These are phyloP conservation scores for Abortiporus biennis DNA, from an alignment of 1,284 basidiomycete species.

Conservation along the genomic window DNA sequence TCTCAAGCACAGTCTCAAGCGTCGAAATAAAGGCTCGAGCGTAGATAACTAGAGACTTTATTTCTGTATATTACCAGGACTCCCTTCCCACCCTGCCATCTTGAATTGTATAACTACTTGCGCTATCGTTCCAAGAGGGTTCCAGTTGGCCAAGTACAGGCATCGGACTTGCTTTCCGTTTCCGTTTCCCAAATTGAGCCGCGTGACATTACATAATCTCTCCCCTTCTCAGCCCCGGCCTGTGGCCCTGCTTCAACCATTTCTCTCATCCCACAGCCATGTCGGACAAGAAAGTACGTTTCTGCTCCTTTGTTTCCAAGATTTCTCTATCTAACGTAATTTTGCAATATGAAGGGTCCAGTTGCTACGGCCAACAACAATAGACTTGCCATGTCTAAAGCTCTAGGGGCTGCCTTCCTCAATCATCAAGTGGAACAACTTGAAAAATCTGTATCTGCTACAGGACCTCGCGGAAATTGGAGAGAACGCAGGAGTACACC, in stretches of 20 bases:
- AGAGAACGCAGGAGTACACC: constrained; percentile 19
- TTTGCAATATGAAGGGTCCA: background rate
- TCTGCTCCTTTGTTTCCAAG: background rate
- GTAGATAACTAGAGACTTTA: background rate
- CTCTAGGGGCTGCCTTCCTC: constrained; percentile 77
- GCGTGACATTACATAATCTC: too few relatives aligned
- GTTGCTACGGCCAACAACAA: constrained; percentile 25
- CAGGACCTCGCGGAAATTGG: constrained; percentile 52
- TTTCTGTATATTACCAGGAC: background rate
- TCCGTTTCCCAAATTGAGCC: too few relatives aligned
- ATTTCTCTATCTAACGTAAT: background rate
- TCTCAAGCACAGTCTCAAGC: constrained; percentile 28
- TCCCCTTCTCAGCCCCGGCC: too few relatives aligned
- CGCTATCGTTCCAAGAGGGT: too few relatives aligned
- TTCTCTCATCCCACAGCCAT: constrained; percentile 10
- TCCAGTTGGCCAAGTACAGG: too few relatives aligned
- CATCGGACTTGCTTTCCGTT: too few relatives aligned
- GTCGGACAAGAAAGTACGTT: constrained; percentile 11
- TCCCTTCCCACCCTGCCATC: background rate
- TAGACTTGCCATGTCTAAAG: constrained; percentile 74
- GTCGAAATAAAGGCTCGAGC: constrained; percentile 4
- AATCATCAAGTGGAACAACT: constrained; percentile 80
- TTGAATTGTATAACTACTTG: too few relatives aligned
- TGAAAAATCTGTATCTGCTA: constrained; percentile 59
- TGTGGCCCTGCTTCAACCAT: too few relatives aligned